Base-by-base conservation (phyloP, 345 rosid species). In the Pistacia vera region DNA sequence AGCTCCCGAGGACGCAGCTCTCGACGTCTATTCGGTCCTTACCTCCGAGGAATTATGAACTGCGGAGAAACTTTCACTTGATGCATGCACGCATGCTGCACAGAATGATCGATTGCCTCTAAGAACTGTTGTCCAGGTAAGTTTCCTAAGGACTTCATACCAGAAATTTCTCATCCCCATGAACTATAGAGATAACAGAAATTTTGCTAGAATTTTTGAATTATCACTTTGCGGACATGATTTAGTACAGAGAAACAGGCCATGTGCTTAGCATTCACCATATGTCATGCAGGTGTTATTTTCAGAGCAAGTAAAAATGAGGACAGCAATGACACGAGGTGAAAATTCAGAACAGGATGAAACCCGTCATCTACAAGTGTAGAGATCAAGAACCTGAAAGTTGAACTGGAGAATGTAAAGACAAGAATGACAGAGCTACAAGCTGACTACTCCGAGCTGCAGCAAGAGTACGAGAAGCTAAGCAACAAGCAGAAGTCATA, bases 71-170 rank as follows among this genome's bases (percentile, higher is more conserved):
- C 81, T 91, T 71, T 95, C 99, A 4, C 91, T 89, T 17, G 99
- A 95, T 77, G 98, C 97, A 38, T 90, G 94, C 82, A 84, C 82
- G 79, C 98, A 95, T 81, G 99, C 99, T 6, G 96, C 98, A 75
- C 91, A 95, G 84, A 95, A 95, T 73, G 98, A 93, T 52, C 87
- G 99, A 81, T 82, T 95, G 82, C 94, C 98, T 72, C 81, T 91
- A 66, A 87, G 98, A 85, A 90, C 90, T 6, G 85, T 93, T 49
- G 83, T 90, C 81, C 98, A 93, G 97, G 99, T 95, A 85, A 83
- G 60, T 65, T 69, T 55, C 35, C 18, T n/a, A 59, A 2, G 6
- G 22, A 51, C 59, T 28, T 3, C 51, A 55, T 33, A 69, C 22
- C 44, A 13, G 75, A 73, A 73, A 72, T 11, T 8, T 49, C 62